Evolutionary conservation across 176 grass and related monocot species (phyloP).

Genomic region (Lolium perenne): DNA sequence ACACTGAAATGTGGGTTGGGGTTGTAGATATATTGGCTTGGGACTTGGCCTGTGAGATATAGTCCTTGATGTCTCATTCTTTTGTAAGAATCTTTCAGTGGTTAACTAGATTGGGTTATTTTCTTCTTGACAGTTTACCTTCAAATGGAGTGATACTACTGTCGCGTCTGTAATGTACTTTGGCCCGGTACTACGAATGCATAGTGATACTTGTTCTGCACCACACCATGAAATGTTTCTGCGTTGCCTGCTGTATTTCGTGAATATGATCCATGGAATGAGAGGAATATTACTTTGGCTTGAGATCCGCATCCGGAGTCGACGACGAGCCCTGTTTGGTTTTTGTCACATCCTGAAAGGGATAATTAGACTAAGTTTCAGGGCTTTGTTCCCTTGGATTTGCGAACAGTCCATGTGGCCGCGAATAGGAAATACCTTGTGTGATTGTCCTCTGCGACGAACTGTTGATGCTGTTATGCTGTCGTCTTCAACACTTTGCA

Average conservation of each 20-base stretch:
- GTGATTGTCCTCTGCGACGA: background rate
- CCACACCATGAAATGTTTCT: background rate
- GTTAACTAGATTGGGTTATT: slow-evolving; percentile 35
- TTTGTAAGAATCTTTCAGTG: slow-evolving; percentile 59
- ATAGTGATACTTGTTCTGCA: slow-evolving; percentile 33
- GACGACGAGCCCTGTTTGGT: background rate
- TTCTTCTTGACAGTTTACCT: slow-evolving; percentile 45
- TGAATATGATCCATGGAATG: background rate
- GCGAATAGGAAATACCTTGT: background rate
- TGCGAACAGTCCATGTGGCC: background rate
- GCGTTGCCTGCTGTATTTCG: background rate
- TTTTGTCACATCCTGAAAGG: background rate
- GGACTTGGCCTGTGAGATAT: slow-evolving; percentile 40
- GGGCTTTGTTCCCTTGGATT: background rate
- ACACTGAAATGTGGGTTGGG: slow-evolving; percentile 47
- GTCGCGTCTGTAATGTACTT: slow-evolving; percentile 31
- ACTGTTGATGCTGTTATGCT: slow-evolving; percentile 27
- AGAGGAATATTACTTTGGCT: background rate
- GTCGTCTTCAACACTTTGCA: slow-evolving; percentile 20
- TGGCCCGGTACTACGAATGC: slow-evolving; percentile 27
- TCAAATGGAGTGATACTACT: slow-evolving; percentile 49
- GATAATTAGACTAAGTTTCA: slow-evolving; percentile 4
- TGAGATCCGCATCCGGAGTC: background rate
- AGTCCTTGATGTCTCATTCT: slow-evolving; percentile 42
- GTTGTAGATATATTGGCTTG: slow-evolving; percentile 64